Evolutionary conservation across 192 early-diverging fungal genomes (phyloP).

Genomic region (Glomus cerebriforme): DNA sequence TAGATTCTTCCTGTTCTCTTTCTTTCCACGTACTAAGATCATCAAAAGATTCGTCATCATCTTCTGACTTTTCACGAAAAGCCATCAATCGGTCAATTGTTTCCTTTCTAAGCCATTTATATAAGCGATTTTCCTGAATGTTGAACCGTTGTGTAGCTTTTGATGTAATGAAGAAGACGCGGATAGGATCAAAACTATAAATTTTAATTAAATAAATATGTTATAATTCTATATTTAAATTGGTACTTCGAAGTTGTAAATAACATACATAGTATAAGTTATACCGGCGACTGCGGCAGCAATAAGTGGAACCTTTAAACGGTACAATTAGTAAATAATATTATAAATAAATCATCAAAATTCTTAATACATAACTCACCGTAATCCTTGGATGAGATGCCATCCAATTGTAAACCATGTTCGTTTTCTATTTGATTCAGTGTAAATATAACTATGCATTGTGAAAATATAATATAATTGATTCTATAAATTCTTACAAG

Average conservation of each 20-base stretch:
- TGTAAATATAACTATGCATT: slow-evolving; percentile 26
- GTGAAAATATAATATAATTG: slow-evolving; percentile 1
- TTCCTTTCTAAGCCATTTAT: slow-evolving; percentile 60
- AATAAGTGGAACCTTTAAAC: slow-evolving; percentile 64
- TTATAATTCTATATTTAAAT: not conserved
- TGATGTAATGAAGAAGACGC: slow-evolving; percentile 86
- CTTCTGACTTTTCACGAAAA: slow-evolving; percentile 31
- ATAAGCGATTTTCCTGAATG: slow-evolving; percentile 60
- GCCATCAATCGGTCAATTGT: slow-evolving; percentile 49
- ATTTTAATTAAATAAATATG: not conserved
- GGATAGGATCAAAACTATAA: slow-evolving; percentile 82
- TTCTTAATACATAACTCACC: slow-evolving; percentile 34
- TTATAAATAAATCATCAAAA: slow-evolving; percentile 6
- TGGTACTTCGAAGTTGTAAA: not conserved
- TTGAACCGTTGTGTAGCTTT: slow-evolving; percentile 82
- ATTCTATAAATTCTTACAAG: slow-evolving; percentile 38
- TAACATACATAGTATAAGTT: slow-evolving; percentile 63
- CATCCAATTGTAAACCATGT: slow-evolving; percentile 64
- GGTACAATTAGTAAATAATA: slow-evolving; percentile 8
- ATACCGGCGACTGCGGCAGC: slow-evolving; percentile 75
- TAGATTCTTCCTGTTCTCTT: slow-evolving; percentile 56
- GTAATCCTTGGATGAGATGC: slow-evolving; percentile 70
- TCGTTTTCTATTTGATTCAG: slow-evolving; percentile 44
- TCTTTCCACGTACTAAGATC: slow-evolving; percentile 53
- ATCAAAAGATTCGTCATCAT: slow-evolving; percentile 35